phyloP scores from a whole-genome alignment of 345 rosid genomes.

The Erysimum cheiranthoides region DNA sequence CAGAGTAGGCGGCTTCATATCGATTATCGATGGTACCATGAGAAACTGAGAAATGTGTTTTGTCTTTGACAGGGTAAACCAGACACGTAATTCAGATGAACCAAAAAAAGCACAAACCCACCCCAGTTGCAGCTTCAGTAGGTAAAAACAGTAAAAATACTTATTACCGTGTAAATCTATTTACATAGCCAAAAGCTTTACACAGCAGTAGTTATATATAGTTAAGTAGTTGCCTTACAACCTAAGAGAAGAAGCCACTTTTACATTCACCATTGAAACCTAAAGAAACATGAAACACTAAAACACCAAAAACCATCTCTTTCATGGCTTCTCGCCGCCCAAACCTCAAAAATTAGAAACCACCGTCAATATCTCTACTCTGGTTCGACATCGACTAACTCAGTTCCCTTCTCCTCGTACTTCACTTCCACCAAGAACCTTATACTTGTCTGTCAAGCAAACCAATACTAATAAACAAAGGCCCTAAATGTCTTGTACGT shows the following conservation, averaged over 20 bases:
- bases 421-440: conserved; percentile 75
- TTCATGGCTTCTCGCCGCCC: conserved; percentile 22
- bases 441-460: conserved; percentile 56
- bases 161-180: conserved; percentile 10
- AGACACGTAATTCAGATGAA: too few species aligned
- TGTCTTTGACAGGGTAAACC: too few species aligned
- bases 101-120: too few species aligned
- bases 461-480: neutral
- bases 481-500: neutral
- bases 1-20: too few species aligned
- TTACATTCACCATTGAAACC: neutral
- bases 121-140: too few species aligned
- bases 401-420: conserved; percentile 63
- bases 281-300: conserved; percentile 11
- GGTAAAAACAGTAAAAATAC: neutral
- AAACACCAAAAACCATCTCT: neutral
- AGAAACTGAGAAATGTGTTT: too few species aligned
- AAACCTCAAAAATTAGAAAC: conserved; percentile 2
- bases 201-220: conserved; percentile 12
- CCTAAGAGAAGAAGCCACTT: conserved; percentile 2
- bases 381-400: conserved; percentile 38
- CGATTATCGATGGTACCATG: too few species aligned
- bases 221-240: conserved; percentile 7
- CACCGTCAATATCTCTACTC: neutral
- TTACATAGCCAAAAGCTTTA: conserved; percentile 31